Base-by-base conservation (phyloP, 495 filamentous ascomycete genomes). In the Aspergillus egyptiacus region DNA sequence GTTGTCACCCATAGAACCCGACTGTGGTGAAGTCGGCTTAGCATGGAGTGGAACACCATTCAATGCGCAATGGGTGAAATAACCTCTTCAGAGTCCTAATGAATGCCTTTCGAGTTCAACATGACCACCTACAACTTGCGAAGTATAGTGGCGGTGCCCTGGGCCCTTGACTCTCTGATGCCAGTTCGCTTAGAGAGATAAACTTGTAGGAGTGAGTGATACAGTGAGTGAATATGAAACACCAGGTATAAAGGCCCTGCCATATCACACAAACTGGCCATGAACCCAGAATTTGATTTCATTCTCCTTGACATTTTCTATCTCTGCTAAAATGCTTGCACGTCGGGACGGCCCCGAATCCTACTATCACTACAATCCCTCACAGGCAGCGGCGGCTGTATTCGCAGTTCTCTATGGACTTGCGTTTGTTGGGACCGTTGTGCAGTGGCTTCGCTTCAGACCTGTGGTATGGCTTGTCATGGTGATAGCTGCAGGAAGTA, bases 281-380 rank as follows among this genome's bases (percentile, higher is more conserved):
- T n/a, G n/a, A n/a, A 20, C 17, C 8, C 17, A 20, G 6, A 37
- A 20, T 35, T 14, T 9, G 2, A 3, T 35, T 23, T 40, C 23
- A 62, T 53, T 18, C 69, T 71, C 20, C 64, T 72, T 1, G 62
- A 57, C 10, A 57, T 72, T 17, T 59, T 66, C 11, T 71, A 69
- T 8, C 8, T 22, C 23, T 15, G 11, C n/a, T 14, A 30, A n/a
- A 7, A 48, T 48, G 45, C 18, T 18, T 38, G 45, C 27, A 13
- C 20, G 23, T 32, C 35, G 27, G 33, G 25, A 40, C 11, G 34
- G 28, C 2, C 7, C 9, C 34, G 14, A 18, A 15, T 48, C 45
- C 9, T 48, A 48, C 25, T 81, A 78, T 63, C 54, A 69, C 14
- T 82, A 81, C 51, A 17, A 74, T 8, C 77, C 78, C 5, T 77